These are phyloP conservation scores for Aeminium ludgeri DNA, from an alignment of 495 filamentous ascomycete species.

Conservation along the genomic window DNA sequence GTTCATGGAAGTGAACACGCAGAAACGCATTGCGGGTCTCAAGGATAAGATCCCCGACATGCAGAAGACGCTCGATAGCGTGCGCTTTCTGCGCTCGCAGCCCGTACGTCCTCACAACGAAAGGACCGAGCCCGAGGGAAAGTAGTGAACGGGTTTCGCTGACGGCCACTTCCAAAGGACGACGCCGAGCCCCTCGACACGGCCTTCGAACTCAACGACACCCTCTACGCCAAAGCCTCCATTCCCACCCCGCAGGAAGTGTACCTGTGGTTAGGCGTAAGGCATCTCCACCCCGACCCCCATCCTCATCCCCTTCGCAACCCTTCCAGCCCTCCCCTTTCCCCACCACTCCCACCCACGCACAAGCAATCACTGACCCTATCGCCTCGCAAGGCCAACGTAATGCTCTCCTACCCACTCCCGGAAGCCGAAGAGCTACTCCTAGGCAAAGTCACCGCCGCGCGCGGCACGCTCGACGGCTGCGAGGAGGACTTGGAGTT, in stretches of 20 bases:
- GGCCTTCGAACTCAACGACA: constrained; percentile 92
- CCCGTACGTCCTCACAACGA: constrained; percentile 37
- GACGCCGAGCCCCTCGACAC: constrained; percentile 58
- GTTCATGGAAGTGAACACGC: constrained; percentile 94
- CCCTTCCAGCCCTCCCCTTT: no score
- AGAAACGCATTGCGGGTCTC: constrained; percentile 62
- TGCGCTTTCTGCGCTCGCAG: constrained; percentile 58
- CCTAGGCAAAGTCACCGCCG: constrained; percentile 57
- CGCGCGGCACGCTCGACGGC: constrained; percentile 57
- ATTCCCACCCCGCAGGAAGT: constrained; percentile 79
- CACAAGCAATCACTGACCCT: no score
- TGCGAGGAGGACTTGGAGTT: constrained; percentile 97
- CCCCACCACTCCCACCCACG: no score
- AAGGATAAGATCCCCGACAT: constrained; percentile 96
- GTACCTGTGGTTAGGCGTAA: constrained; percentile 83
- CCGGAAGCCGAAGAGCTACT: constrained; percentile 70
- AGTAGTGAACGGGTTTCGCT: no score
- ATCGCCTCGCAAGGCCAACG: no score
- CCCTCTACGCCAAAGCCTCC: constrained; percentile 73
- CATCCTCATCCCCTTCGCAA: not conserved
- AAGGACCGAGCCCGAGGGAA: no score
- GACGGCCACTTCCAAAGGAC: constrained; percentile 12
- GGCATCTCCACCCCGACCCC: no score
- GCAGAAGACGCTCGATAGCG: constrained; percentile 89
- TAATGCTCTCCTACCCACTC: constrained; percentile 90